Evolutionary conservation across 805 yeast genomes (phyloP), one percentile per base, ranked within the genome.

Genomic region (Lachancea quebecensis): DNA sequence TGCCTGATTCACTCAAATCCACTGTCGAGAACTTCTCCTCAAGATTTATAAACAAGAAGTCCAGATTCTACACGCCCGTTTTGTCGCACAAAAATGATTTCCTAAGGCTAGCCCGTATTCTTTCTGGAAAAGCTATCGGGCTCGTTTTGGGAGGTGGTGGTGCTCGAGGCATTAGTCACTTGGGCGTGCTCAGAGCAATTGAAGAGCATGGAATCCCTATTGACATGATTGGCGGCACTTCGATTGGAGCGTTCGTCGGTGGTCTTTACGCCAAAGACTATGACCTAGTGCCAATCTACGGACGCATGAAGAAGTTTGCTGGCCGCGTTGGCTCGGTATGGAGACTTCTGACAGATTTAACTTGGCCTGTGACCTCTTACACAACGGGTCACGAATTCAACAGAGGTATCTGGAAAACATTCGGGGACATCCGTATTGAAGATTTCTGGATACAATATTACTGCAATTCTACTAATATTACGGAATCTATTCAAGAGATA

Each of bases 71-170:
- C 38, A 58, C 67, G 0, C 56, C 68, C 8, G 57, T 55, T 6
- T 55, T 60, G 42, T 67, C 77, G 10, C 89, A 85, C 60, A 90
- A 90, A 62, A 84, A 82, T 60, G 99, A 91, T 62, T 93, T 93
- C 61, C 71, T 87, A 63, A 74, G 99, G 46, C 66, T 91, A 32
- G 98, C 99, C 0, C 74, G 99, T 56, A 76, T 93, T 8, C 66
- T 91, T 12, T 85, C 96, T 0, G 96, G 95, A 7, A 88, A 89
- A 60, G 96, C 96, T 0, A 85, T 93, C 35, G 99, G 98, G 0
- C 69, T 93, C 15, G 97, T 91, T 5, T 70, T 91, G 3, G 99
- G 99, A 6, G 99, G 99, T 11, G 99, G 99, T 35, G 99, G 99
- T 36, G 96, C 98, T 0, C 73, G 98, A 54, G 99, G 99, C 1